Evolutionary conservation across 2,329 filamentous ascomycete species (phyloP).

Genomic region (Juglanconis sp.): DNA sequence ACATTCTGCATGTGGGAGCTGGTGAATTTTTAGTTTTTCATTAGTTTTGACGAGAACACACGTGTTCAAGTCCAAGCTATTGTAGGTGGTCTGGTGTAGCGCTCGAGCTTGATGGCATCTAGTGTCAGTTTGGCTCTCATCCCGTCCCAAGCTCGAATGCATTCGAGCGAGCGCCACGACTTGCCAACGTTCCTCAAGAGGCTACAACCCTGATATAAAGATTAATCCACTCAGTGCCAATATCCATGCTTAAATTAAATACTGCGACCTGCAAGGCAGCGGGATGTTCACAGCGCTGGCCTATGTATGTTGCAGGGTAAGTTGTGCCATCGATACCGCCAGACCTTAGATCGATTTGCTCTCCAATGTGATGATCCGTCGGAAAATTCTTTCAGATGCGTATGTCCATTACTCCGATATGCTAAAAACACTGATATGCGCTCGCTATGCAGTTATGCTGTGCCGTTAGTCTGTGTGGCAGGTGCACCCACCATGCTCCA

Average conservation of each 20-base stretch:
- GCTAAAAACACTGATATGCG: neutral
- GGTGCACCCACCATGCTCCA: conserved; percentile 31
- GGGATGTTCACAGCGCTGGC: no score
- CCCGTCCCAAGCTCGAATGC: neutral
- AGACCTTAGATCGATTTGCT: neutral
- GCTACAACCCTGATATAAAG: no score
- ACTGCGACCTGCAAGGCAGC: no score
- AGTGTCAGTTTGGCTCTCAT: neutral
- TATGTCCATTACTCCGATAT: neutral
- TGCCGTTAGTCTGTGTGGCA: neutral
- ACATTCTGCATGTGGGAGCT: neutral
- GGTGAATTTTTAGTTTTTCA: neutral
- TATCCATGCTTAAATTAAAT: no score
- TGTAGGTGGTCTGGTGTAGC: neutral
- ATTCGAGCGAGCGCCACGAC: neutral
- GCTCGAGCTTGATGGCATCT: neutral
- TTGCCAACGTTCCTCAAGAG: neutral
- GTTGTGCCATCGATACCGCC: no score
- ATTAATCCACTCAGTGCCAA: no score
- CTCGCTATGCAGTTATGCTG: neutral
- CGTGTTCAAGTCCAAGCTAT: neutral
- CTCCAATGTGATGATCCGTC: neutral
- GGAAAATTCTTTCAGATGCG: neutral
- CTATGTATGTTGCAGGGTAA: no score
- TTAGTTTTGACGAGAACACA: neutral